Conservation (phyloP, 1,284 basidiomycete species). For the Coriolopsis trogii region DNA sequence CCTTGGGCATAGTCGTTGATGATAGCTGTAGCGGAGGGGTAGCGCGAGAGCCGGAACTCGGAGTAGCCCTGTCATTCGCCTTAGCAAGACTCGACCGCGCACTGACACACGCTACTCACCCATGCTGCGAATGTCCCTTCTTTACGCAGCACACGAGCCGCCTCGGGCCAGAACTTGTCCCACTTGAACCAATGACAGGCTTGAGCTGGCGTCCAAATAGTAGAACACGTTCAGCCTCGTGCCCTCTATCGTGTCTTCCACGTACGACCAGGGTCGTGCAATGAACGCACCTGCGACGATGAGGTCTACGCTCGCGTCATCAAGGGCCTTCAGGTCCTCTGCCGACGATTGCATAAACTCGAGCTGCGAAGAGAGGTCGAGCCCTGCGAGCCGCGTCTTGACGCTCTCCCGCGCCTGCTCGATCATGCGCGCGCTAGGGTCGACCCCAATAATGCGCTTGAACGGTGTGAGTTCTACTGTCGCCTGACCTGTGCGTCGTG, state of each 20-base stretch:
- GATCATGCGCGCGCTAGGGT: slow-evolving; percentile 79
- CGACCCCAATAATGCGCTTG: slow-evolving; percentile 65
- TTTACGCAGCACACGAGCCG: slow-evolving; percentile 62
- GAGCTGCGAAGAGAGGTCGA: slow-evolving; percentile 32
- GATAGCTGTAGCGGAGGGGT: slow-evolving; percentile 58
- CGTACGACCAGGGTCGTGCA: background rate
- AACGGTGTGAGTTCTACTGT: slow-evolving; percentile 68
- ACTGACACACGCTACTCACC: slow-evolving; percentile 58
- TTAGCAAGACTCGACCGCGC: no score
- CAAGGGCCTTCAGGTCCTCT: slow-evolving; percentile 58
- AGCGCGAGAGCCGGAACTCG: slow-evolving; percentile 70
- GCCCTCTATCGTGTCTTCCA: background rate
- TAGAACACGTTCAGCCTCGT: background rate
- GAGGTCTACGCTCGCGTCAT: slow-evolving; percentile 69
- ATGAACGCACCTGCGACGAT: slow-evolving; percentile 63
- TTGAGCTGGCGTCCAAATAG: slow-evolving; percentile 64
- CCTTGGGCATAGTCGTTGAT: slow-evolving; percentile 68
- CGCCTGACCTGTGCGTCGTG: no score
- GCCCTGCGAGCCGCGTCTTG: slow-evolving; percentile 22
- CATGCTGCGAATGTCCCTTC: slow-evolving; percentile 80
- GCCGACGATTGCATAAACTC: slow-evolving; percentile 55
- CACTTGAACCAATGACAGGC: slow-evolving; percentile 90
- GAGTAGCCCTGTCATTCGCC: slow-evolving; percentile 66
- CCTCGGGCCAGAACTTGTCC: slow-evolving; percentile 70
- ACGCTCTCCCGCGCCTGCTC: slow-evolving; percentile 54